Evolutionary conservation across 1,139 yeast species (phyloP), one percentile per base, ranked within the genome.

Genomic region (Sugiyamaella neomexicana): DNA sequence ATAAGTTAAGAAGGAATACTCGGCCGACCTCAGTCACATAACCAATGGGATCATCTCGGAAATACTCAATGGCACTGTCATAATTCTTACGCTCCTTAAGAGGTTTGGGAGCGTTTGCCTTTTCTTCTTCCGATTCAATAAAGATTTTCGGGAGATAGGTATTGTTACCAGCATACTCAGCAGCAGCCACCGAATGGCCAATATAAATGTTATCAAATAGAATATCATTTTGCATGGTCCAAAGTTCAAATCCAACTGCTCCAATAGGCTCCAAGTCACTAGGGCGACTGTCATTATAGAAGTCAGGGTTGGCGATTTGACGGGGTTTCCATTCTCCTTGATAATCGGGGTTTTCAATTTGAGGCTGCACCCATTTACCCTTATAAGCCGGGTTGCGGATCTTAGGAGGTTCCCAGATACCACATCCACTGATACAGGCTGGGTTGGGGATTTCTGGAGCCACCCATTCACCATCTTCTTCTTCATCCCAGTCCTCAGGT

Each of bases 401-500:
- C 60, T 75, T 59, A 27, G 90, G 93, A 7, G 88, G 80, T 51
- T 71, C 71, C 87, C 87, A 84, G 56, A 74, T 71, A 38, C 97
- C 97, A 72, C 97, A 90, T 2, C 96, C 96, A 20, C 64, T 62
- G 10, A 65, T 62, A 71, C 97, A 90, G 57, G 75, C 81, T 5
- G 97, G 96, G 69, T 90, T 90, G 37, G 73, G 73, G 44, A 89
- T 75, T 52, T 76, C 69, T 12, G 90, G 90, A 1, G 91, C 85
- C 44, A 75, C 66, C 91, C 95, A 90, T 62, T 79, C 83, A 4
- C 97, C 96, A 66, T 89, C 96, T 66, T 86, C 91, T 59, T 83
- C 90, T 31, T 87, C 95, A 64, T 86, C 87, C 96, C 96, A 89
- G 64, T 79, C 85, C 42, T 75, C 84, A 9, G 97, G 96, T 62